Conservation (phyloP, 2,329 filamentous ascomycete species). For the Hypoxylon rubiginosum region DNA sequence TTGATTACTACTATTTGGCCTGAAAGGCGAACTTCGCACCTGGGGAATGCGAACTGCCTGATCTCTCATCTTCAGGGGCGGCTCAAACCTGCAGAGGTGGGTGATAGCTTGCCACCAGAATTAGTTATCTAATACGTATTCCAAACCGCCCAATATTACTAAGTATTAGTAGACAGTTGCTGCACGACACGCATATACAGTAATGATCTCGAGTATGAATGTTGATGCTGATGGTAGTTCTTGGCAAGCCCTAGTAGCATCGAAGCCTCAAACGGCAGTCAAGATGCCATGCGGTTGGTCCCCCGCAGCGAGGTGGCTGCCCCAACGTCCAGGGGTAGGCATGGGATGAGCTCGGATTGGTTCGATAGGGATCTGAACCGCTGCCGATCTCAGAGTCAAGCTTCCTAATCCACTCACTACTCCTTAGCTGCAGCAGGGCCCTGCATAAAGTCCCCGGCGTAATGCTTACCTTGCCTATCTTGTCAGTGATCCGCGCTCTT, state of each 20-base stretch:
- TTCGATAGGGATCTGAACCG: conserved; percentile 6
- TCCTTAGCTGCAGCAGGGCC: conserved; percentile 28
- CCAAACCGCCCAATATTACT: conserved; percentile 24
- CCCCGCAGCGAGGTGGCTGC: not conserved
- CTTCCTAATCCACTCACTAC: conserved; percentile 35
- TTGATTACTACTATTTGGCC: conserved; percentile 35
- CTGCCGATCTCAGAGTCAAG: conserved; percentile 15
- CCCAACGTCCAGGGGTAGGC: not conserved
- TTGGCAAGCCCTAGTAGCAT: conserved; percentile 6
- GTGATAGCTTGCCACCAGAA: conserved; percentile 20
- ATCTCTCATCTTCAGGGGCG: not conserved
- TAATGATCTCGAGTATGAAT: conserved; percentile 31
- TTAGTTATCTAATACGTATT: conserved; percentile 4
- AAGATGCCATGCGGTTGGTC: not conserved
- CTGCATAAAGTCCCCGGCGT: conserved; percentile 32
- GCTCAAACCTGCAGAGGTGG: conserved; percentile 1
- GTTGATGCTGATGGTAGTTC: conserved; percentile 10
- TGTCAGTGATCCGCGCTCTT: conserved; percentile 20
- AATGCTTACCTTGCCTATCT: conserved; percentile 5
- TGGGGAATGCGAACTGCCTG: conserved; percentile 21
- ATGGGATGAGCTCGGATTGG: conserved; percentile 15
- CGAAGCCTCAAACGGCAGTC: conserved; percentile 18
- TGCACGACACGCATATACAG: conserved; percentile 26
- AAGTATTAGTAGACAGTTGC: conserved; percentile 20
- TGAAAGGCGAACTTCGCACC: conserved; percentile 26